Conservation (phyloP, 2,329 filamentous ascomycete genomes). For the Pestalotiopsis sp. region DNA sequence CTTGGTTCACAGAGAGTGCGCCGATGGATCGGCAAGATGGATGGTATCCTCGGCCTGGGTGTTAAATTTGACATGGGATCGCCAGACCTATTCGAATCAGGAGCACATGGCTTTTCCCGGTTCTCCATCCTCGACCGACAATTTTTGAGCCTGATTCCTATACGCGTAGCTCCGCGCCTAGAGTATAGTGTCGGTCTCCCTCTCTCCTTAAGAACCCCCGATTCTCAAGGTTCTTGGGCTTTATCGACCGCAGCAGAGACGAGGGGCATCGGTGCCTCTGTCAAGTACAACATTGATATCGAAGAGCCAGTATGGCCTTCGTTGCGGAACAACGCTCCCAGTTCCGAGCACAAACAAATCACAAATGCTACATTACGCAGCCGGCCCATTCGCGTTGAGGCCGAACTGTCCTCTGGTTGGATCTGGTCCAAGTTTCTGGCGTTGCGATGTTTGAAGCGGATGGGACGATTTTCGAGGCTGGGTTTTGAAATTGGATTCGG, state of each 20-base stretch:
- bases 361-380: neutral
- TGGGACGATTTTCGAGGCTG: conserved; percentile 43
- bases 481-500: conserved; percentile 49
- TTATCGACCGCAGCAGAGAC: conserved; percentile 34
- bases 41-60: conserved; percentile 30
- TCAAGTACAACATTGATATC: conserved; percentile 17
- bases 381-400: conserved; percentile 36
- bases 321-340: neutral
- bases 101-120: conserved; percentile 31
- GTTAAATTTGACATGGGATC: conserved; percentile 1
- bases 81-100: neutral
- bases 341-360: neutral
- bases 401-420: conserved; percentile 43
- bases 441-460: conserved; percentile 44
- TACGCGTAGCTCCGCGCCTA: conserved; percentile 37
- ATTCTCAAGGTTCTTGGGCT: conserved; percentile 39
- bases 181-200: conserved; percentile 44
- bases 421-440: conserved; percentile 42
- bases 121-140: conserved; percentile 34
- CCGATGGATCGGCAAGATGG: conserved; percentile 32
- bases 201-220: neutral
- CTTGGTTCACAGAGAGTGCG: neutral
- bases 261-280: conserved; percentile 26
- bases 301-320: neutral
- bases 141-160: conserved; percentile 30